Evolutionary conservation across 345 rosid species (phyloP).

Genomic region (Pugionium cornutum): DNA sequence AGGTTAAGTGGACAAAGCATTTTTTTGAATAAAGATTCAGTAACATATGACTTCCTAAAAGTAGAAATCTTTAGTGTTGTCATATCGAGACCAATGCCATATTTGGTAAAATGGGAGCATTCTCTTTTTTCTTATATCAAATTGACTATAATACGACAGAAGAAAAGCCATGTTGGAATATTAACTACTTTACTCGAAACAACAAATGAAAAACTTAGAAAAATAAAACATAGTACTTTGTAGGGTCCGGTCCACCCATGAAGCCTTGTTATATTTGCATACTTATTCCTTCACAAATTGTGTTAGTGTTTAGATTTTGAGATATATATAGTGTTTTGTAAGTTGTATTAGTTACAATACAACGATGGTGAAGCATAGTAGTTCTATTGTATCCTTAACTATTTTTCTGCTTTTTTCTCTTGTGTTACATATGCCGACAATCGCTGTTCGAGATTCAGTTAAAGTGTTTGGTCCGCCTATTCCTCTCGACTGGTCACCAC

Average conservation of each 20-base stretch:
- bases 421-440: constrained; percentile 28
- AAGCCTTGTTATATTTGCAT: constrained; percentile 21
- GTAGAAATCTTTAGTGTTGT: constrained; percentile 29
- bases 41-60: constrained; percentile 22
- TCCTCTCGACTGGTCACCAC: constrained; percentile 21
- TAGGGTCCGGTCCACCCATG: constrained; percentile 16
- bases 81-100: constrained; percentile 16
- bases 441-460: constrained; percentile 8
- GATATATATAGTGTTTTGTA: neutral
- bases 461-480: constrained; percentile 21
- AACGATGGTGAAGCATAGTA: constrained; percentile 30
- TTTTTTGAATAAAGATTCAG: neutral
- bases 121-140: constrained; percentile 23
- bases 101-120: constrained; percentile 33
- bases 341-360: no score
- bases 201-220: no score
- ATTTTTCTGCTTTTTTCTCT: constrained; percentile 8
- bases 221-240: constrained; percentile 15
- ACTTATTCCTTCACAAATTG: no score
- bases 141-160: constrained; percentile 21
- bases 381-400: constrained; percentile 7
- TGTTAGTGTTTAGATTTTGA: neutral
- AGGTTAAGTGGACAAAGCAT: constrained; percentile 36
- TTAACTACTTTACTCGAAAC: constrained; percentile 10
- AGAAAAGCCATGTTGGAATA: constrained; percentile 1